Evolutionary conservation across 495 filamentous ascomycete genomes (phyloP), one percentile per base, ranked within the genome.

Genomic region (Penicillium pancosmium): DNA sequence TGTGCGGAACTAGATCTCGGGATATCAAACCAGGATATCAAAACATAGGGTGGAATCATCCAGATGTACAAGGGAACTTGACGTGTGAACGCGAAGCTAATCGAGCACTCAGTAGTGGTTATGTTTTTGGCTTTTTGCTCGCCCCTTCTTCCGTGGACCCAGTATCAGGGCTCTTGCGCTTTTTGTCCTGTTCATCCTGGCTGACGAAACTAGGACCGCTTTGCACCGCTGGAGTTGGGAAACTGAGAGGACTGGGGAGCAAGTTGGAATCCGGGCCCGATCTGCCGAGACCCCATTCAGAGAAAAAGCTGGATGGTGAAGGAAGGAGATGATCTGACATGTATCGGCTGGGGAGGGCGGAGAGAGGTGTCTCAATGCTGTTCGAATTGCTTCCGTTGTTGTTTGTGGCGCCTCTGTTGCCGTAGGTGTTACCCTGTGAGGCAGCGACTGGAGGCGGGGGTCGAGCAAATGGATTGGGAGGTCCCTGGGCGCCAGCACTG

Each of bases 361-460:
- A 97, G n/a, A 96, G 93, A 0, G 94, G 94, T 4, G 94, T 98
- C 64, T 97, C 92, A 59, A 92, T 93, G 61, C 91, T 88, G 69
- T 89, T 90, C 55, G 84, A 86, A 54, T 79, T 86, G 60, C 82
- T 86, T 41, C 84, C 74, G 69, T 68, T 86, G 71, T 59, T 78
- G 56, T 66, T 91, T 56, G 89, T 87, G 66, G 89, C 85, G 50
- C 27, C 27, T 31, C 78, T 85, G 59, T 84, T 87, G 49, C 84
- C 75, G 68, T 70, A 85, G 69, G 57, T 73, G 61, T 72, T 79
- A 16, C 69, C 73, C 54, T 76, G 72, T 10, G 69, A 43, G 8
- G 67, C 64, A 5, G 71, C 40, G 11, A 62, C 67, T 3, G 83
- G 82, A 10, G 86, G 86, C 5, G 90, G 88, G 5, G 92, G 94